Base-by-base conservation (phyloP, 2,329 filamentous ascomycete species). In the Pseudogymnoascus sp. region DNA sequence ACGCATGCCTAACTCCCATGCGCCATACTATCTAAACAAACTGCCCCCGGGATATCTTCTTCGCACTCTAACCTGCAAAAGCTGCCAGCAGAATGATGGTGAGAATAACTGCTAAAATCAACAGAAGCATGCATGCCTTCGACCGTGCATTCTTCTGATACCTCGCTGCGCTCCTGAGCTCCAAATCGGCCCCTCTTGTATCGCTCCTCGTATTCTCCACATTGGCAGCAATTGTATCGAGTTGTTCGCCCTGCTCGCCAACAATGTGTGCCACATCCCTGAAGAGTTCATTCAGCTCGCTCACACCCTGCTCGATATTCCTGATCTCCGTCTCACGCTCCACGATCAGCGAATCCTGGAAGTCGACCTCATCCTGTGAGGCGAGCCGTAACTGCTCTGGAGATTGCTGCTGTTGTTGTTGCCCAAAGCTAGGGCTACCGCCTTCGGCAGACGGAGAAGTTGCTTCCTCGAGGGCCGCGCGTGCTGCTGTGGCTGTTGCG, bases 251-350 rank as follows among this genome's bases (percentile, higher is more conserved):
- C 78, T 99, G 95, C 77, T 97, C 93, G 66, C 86, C 86, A 61
- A 99, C 93, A 75, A 99, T 97, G 75, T 96, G 92, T 57, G 93
- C 95, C n/a, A 99, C 92, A 78, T 99, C 93, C 67, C 93, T 84
- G 81, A 99, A 99, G 47, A 99, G 83, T 72, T 97, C 95, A 71
- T 99, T 99, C 67, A 99, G 80, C 72, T 99, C 95, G 63, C 90
- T 90, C 6, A 99, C 95, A 63, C 90, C 92, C 76, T 97, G 93
- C 78, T 97, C 95, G 71, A 99, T 99, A 74, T 96, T 96, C 66
- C 93, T 88, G 69, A 99, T 99, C 79, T 99, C 95, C 64, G 91
- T 87, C 76, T 99, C 95, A 62, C 96, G 92, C 80, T 99, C 93
- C 66, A 96, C 88, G 73, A 99, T 99, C 64, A 99, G 81, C 15